Evolutionary conservation across 768 basidiomycete genomes (phyloP), one percentile per base, ranked within the genome.

Genomic region (Rhodosporidiobolus odoratus): DNA sequence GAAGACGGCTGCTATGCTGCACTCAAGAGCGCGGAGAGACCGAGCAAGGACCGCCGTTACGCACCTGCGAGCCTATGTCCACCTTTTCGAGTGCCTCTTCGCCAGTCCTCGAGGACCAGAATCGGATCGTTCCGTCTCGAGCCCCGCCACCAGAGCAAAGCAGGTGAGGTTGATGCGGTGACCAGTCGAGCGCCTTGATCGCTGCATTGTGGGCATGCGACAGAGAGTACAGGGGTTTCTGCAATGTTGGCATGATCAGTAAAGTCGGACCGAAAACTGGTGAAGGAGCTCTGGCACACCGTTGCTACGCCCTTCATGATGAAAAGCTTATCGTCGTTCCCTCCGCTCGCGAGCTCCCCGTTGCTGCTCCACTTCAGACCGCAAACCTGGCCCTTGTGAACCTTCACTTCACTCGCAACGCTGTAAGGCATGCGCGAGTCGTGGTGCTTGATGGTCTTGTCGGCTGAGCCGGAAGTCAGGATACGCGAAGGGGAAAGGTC

Each of bases 161-260:
- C 2, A 65, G 54, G 3, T 56, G 30, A 6, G 4, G 5, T 23
- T 65, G 53, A 34, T 65, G 63, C 30, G 63, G 63, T 17, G 40
- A 43, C 63, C 63, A 65, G 30, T 53, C 63, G 17, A 65, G 32
- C 5, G 62, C 62, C 35, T 47, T 56, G 63, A 65, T 58, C 27
- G 63, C 63, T 2, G 63, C 63, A 12, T 53, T 43, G 54, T 65
- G 63, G 41, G 63, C 63, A 47, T 58, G 54, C 21, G 53, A 41
- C 4, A 65, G 40, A 17, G 37, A 40, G 15, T 56, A 25, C 21
- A 57, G 45, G 19, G 63, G 63, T 65, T 45, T 65, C 63, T 65
- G 41, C 7, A 25, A n/a, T 13, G 4, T 6, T 9, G 50, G n/a
- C 34, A 25, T 12, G 7, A 25, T 61, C 23, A 62, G 23, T 30